Conservation (phyloP, 345 rosid genomes). For the Eucalyptus sp. region DNA sequence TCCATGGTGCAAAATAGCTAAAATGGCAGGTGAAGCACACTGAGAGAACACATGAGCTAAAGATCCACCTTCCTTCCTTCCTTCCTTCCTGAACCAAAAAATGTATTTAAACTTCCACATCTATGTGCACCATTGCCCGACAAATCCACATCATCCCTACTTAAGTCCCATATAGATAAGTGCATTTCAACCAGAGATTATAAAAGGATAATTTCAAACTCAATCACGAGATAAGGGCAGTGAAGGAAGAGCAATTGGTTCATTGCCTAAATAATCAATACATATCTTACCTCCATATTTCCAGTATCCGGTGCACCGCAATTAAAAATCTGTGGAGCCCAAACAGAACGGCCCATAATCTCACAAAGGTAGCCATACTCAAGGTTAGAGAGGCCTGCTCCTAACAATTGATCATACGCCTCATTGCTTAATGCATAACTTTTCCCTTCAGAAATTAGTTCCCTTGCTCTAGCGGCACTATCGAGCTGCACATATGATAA, state of each 20-base stretch:
- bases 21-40: not conserved
- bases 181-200: not conserved
- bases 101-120: not conserved
- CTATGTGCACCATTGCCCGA: not conserved
- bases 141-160: not conserved
- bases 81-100: not conserved
- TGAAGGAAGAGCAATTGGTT: not conserved
- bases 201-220: not conserved
- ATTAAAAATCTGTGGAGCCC: conserved; percentile 97
- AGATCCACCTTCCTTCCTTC: not conserved
- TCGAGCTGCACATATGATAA: conserved; percentile 48
- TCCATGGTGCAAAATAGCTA: not conserved
- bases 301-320: conserved; percentile 99
- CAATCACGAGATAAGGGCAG: not conserved
- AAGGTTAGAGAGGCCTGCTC: conserved; percentile 89
- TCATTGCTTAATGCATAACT: conserved; percentile 4
- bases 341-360: conserved; percentile 91
- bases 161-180: not conserved
- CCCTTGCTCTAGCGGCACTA: conserved; percentile 80
- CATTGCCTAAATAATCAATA: not conserved
- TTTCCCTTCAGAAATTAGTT: conserved; percentile 35
- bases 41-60: not conserved
- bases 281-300: conserved; percentile 85
- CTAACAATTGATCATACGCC: conserved; percentile 42
- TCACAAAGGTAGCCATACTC: conserved; percentile 97